Conservation (phyloP, 768 basidiomycete species). For the Agaricus subrufescens region DNA sequence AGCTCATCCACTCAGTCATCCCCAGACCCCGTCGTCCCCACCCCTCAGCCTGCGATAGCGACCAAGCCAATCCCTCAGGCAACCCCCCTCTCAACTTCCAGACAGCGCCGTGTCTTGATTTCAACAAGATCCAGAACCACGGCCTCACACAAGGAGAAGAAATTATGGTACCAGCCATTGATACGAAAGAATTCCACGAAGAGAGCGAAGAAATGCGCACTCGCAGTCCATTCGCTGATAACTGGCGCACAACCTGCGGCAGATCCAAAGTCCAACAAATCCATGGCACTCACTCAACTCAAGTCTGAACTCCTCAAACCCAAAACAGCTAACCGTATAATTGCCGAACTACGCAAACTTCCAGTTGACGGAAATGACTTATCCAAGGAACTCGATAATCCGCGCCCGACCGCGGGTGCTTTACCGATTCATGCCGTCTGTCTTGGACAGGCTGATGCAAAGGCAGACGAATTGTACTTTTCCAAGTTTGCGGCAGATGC, state of each 20-base stretch:
- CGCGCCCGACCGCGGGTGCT: conserved; percentile 1
- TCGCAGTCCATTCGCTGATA: conserved; percentile 63
- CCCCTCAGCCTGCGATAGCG: neutral
- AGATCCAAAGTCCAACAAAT: conserved; percentile 33
- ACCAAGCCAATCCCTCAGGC: neutral
- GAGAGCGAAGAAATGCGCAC: conserved; percentile 59
- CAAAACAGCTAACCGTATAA: conserved; percentile 65
- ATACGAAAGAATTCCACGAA: conserved; percentile 29
- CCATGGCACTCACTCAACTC: conserved; percentile 50
- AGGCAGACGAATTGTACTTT: conserved; percentile 60
- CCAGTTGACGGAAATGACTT: conserved; percentile 38
- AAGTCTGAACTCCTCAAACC: conserved; percentile 65
- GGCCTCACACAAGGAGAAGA: neutral
- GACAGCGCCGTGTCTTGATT: neutral
- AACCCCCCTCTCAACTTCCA: neutral
- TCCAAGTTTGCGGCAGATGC: conserved; percentile 28
- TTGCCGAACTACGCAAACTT: conserved; percentile 61
- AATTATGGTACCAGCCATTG: conserved; percentile 5
- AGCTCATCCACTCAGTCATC: neutral
- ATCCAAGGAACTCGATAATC: conserved; percentile 11
- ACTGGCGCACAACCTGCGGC: conserved; percentile 43
- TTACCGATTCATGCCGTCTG: conserved; percentile 78
- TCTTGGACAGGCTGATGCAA: conserved; percentile 56
- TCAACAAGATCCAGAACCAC: conserved; percentile 3
- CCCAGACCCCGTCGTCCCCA: neutral